A percentile compares a stretch with the other conserved stretches of the same genome.
These are phyloP conservation scores for Lasiosphaeris hirsuta DNA, from an alignment of 495 filamentous ascomycete species.

Conservation along the genomic window DNA sequence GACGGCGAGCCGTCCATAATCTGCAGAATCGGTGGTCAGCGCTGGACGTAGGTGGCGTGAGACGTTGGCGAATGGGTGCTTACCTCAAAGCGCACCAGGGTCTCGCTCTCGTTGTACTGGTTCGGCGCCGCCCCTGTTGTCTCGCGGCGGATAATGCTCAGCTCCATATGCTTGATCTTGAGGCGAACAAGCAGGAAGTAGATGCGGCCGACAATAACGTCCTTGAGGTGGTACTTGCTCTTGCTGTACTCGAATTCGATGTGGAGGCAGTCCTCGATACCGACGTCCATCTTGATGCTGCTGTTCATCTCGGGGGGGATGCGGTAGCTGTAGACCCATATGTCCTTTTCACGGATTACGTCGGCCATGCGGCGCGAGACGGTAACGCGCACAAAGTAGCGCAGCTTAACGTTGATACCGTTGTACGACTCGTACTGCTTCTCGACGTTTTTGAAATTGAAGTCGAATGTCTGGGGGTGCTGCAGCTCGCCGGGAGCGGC, in stretches of 20 bases:
- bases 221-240: conserved; percentile 98
- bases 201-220: conserved; percentile 98
- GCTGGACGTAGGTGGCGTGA: background rate
- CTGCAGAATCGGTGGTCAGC: conserved; percentile 37
- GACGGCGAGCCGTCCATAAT: conserved; percentile 99
- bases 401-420: conserved; percentile 97
- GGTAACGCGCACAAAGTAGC: conserved; percentile 96
- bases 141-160: conserved; percentile 95
- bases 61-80: conserved; percentile 15
- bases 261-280: conserved; percentile 98
- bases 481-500: conserved; percentile 95
- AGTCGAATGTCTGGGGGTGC: conserved; percentile 97
- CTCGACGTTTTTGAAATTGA: conserved; percentile 99
- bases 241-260: conserved; percentile 99
- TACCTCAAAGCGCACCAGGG: conserved; percentile 95
- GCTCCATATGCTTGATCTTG: conserved; percentile 99
- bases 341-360: conserved; percentile 97
- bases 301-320: conserved; percentile 97
- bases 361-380: conserved; percentile 96
- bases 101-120: conserved; percentile 99
- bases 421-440: conserved; percentile 99
- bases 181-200: conserved; percentile 97
- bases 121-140: conserved; percentile 98
- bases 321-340: conserved; percentile 99
- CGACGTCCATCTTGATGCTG: conserved; percentile 99